Evolutionary conservation across 2,329 filamentous ascomycete genomes (phyloP), one percentile per base, ranked within the genome.

Genomic region (Neocatenulostroma microsporum): DNA sequence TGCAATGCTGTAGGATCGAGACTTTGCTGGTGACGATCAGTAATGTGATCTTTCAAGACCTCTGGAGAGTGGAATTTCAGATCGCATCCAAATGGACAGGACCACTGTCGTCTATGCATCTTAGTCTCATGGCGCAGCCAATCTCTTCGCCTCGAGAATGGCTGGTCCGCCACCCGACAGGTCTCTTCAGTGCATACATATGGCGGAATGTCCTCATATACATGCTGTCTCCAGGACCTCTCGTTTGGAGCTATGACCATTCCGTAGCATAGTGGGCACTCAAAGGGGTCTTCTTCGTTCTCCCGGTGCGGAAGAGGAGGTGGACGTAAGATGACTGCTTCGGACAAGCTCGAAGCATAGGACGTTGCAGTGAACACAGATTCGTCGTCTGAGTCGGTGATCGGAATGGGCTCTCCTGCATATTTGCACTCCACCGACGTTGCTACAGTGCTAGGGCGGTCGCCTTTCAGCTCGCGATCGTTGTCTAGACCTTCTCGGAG

Each of bases 231-330:
- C 51, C 50, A 55, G 9, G 36, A 41, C 10, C 28, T 14, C 19
- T 23, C 37, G 4, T 41, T 49, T 13, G 47, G 40, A 5, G 52
- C 44, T 0, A 45, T 44, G 2, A 55, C 35, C 7, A 58, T 47
- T n/a, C 40, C 44, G 35, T 43, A 56, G 35, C 57, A 60, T 13
- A 56, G 39, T 17, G 57, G 54, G 25, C 55, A 61, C 37, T 57
- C 48, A 31, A 54, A 61, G 12, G 48, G 46, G 2, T 53, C 38
- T 6, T 48, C 41, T n/a, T 49, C 36, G n/a, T 37, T 32, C 5
- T 46, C 45, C 19, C 50, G 39, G 18, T 46, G 45, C 3, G 54
- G 55, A 11, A 56, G 39, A 3, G 43, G 14, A 8, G 55, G 56
- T 3, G 54, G 42, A 14, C 41, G 42, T 12, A 57, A 40, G 2